Evolutionary conservation across 2,329 filamentous ascomycete species (phyloP).

Genomic region (Colletotrichum euphorbiae): DNA sequence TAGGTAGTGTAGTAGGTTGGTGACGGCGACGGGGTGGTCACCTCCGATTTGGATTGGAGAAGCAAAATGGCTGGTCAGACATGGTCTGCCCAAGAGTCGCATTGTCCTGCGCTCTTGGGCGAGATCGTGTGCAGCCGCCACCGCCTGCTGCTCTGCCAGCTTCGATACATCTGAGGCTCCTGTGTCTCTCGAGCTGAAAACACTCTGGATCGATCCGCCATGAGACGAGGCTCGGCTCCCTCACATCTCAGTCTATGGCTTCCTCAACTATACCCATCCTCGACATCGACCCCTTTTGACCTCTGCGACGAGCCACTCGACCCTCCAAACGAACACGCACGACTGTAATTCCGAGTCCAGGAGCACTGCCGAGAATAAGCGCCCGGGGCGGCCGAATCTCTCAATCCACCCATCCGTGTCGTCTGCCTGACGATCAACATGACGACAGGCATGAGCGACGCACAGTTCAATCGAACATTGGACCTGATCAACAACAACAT

Average conservation of each 20-base stretch:
- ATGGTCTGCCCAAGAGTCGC: neutral
- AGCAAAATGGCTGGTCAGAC: slow-evolving; percentile 26
- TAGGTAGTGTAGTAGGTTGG: too few relatives aligned
- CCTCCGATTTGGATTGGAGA: neutral
- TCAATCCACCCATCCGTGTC: neutral
- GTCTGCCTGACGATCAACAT: neutral
- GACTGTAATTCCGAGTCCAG: neutral
- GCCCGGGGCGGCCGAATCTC: neutral
- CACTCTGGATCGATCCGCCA: neutral
- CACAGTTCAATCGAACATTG: slow-evolving; percentile 22
- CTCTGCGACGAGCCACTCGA: neutral
- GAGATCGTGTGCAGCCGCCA: too few relatives aligned
- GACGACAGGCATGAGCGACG: slow-evolving; percentile 26
- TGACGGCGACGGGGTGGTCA: neutral
- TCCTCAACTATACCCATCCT: neutral
- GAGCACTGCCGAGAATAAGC: neutral
- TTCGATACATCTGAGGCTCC: slow-evolving; percentile 9
- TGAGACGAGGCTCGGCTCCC: slow-evolving; percentile 26
- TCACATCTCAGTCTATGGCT: slow-evolving; percentile 21
- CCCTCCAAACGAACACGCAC: neutral
- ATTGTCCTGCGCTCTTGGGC: too few relatives aligned
- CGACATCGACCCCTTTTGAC: neutral
- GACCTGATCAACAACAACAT: slow-evolving; percentile 29
- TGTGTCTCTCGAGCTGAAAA: slow-evolving; percentile 6
- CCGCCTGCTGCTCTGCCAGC: neutral